Evolutionary conservation across 108 stramenopile genomes (phyloP).

Genomic region (Nitzschia palea): DNA sequence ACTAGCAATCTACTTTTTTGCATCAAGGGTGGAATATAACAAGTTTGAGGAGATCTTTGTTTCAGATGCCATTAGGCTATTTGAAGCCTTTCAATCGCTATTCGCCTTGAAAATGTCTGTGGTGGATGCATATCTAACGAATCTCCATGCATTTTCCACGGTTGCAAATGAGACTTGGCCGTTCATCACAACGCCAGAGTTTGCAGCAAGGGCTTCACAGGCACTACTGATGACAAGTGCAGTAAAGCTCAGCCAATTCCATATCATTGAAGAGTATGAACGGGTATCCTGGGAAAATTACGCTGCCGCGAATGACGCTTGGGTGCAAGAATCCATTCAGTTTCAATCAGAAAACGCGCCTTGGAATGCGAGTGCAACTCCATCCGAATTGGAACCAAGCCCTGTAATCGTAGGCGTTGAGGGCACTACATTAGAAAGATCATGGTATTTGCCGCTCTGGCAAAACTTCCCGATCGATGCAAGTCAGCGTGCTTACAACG

Average conservation of each 20-base stretch:
- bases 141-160: background rate
- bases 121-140: background rate
- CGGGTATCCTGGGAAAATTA: background rate
- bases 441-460: background rate
- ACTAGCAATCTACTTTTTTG: background rate
- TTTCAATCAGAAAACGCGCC: background rate
- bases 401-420: too few relatives aligned
- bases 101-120: background rate
- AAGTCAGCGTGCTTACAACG: background rate
- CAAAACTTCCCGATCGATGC: conserved; percentile 3
- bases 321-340: background rate
- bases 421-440: too few relatives aligned
- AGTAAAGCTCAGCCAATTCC: background rate
- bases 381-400: too few relatives aligned
- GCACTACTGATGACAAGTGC: background rate
- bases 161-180: background rate
- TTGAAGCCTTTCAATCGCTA: background rate
- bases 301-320: background rate
- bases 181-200: background rate
- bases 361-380: background rate
- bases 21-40: background rate
- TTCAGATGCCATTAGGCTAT: background rate
- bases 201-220: background rate
- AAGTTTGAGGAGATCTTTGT: background rate
- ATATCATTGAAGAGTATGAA: background rate